phyloP scores from a whole-genome alignment of 805 yeast species.

The Ogataea chonburiensis region DNA sequence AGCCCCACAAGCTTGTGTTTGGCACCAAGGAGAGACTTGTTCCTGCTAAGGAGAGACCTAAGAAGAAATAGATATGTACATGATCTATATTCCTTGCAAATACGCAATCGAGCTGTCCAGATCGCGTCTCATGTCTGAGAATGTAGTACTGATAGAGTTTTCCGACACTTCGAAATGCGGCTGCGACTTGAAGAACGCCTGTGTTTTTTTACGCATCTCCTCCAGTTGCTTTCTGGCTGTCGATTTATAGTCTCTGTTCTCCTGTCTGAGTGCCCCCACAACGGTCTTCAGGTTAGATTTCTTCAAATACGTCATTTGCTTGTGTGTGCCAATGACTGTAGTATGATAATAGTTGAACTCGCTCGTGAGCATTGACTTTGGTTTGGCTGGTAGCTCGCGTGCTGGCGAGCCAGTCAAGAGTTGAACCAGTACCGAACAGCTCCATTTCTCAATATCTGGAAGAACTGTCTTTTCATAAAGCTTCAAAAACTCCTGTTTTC shows the following conservation, averaged over 20 bases:
- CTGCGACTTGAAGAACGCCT: conserved; percentile 27
- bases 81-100: conserved; percentile 9
- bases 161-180: conserved; percentile 20
- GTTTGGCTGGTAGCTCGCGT: conserved; percentile 13
- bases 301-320: conserved; percentile 19
- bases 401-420: conserved; percentile 8
- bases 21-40: conserved; percentile 75
- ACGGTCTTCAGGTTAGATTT: conserved; percentile 1
- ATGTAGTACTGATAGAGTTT: conserved; percentile 11
- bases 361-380: conserved; percentile 18
- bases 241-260: conserved; percentile 18
- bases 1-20: conserved; percentile 75
- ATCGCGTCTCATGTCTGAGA: conserved; percentile 15
- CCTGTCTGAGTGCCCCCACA: conserved; percentile 16
- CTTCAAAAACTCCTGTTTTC: conserved; percentile 15
- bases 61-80: conserved; percentile 20
- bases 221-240: conserved; percentile 14
- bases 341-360: conserved; percentile 26
- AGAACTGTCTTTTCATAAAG: conserved; percentile 21
- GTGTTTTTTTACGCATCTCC: conserved; percentile 5
- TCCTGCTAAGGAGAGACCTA: conserved; percentile 56
- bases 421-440: conserved; percentile 19
- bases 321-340: conserved; percentile 23
- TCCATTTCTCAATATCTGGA: conserved; percentile 40
- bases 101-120: conserved; percentile 16